A percentile compares a stretch with the other conserved stretches of the same genome.
These are phyloP conservation scores for Beauveria medogensis DNA, from an alignment of 2,329 filamentous ascomycete genomes.

Conservation along the genomic window DNA sequence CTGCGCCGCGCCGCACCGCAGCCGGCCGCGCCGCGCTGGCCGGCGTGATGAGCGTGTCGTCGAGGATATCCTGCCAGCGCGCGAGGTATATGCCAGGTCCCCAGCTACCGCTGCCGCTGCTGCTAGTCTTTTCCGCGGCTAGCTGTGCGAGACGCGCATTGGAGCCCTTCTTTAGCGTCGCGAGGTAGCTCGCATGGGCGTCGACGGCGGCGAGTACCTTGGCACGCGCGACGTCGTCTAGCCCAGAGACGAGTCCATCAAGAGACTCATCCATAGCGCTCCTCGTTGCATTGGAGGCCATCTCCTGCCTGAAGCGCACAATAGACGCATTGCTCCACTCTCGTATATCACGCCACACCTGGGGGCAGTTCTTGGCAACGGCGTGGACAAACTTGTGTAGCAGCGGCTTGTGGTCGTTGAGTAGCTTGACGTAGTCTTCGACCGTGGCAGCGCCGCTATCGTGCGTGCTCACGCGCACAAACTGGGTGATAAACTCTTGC, in stretches of 20 bases:
- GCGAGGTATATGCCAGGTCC: slow-evolving; percentile 67
- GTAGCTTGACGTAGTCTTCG: slow-evolving; percentile 61
- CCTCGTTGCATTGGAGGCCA: slow-evolving; percentile 19
- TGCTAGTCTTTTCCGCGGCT: slow-evolving; percentile 31
- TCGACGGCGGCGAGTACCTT: slow-evolving; percentile 46
- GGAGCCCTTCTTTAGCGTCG: slow-evolving; percentile 45
- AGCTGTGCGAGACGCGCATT: slow-evolving; percentile 47
- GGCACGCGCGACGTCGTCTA: slow-evolving; percentile 39
- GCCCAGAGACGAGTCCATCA: slow-evolving; percentile 32
- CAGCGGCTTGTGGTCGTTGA: slow-evolving; percentile 55
- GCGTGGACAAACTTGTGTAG: slow-evolving; percentile 66
- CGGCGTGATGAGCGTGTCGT: slow-evolving; percentile 62
- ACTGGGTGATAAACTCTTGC: slow-evolving; percentile 62
- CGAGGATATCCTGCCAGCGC: slow-evolving; percentile 63
- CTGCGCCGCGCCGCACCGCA: slow-evolving; percentile 43
- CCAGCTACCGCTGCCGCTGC: slow-evolving; percentile 23
- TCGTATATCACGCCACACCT: slow-evolving; percentile 52
- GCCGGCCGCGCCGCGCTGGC: slow-evolving; percentile 34
- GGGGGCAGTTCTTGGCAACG: slow-evolving; percentile 58
- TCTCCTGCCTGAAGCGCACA: slow-evolving; percentile 42
- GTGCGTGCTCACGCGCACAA: slow-evolving; percentile 52
- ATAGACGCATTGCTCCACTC: slow-evolving; percentile 52
- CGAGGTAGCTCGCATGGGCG: slow-evolving; percentile 52
- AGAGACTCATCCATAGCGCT: slow-evolving; percentile 33
- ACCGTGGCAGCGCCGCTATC: slow-evolving; percentile 39